Evolutionary conservation across 148 eudicot genomes (phyloP), one percentile per base, ranked within the genome.

Genomic region (Polygonum maritimum): DNA sequence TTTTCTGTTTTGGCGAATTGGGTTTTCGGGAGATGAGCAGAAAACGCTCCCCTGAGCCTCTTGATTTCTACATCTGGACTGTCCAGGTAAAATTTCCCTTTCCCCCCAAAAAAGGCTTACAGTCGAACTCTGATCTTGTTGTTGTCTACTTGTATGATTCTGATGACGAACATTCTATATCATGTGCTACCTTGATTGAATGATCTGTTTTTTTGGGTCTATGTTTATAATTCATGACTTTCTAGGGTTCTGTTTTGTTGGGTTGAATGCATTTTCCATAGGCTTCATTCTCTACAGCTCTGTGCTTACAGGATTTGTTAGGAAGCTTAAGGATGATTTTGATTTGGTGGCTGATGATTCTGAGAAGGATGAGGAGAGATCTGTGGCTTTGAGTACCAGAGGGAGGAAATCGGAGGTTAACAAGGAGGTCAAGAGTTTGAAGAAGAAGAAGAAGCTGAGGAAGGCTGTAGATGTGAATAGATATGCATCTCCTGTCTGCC

Each of bases 321-420:
- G 98, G 90, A 94, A 86, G 78, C 78, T 94, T 10, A 81, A 82
- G 12, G 95, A 91, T 78, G 98, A 94, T 71, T 94, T 94, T 71
- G 98, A 94, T 76, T 22, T 74, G 47, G 97, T 91, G 36, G 98
- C 90, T 2, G 54, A 21, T 31, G 77, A 71, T 54, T 44, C 57
- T 15, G 79, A 54, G 12, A 51, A 45, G 79, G 76, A 70, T 57
- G 39, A 0, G 36, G 0, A 26, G 69, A 12, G n/a, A 38, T 15
- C 48, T 3, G 81, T 83, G 31, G 84, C 77, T 6, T 44, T 49
- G 65, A 76, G 86, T 78, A 84, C 88, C 15, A 77, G 92, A 49
- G 81, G 87, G 13, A 74, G 45, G 76, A 71, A 22, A 71, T 71
- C 74, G 2, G 74, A 40, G 22, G 7, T 71, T 1, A 10, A 40